Evolutionary conservation across 1,139 yeast species (phyloP).

Genomic region (Saccharomycopsis crataegensis): DNA sequence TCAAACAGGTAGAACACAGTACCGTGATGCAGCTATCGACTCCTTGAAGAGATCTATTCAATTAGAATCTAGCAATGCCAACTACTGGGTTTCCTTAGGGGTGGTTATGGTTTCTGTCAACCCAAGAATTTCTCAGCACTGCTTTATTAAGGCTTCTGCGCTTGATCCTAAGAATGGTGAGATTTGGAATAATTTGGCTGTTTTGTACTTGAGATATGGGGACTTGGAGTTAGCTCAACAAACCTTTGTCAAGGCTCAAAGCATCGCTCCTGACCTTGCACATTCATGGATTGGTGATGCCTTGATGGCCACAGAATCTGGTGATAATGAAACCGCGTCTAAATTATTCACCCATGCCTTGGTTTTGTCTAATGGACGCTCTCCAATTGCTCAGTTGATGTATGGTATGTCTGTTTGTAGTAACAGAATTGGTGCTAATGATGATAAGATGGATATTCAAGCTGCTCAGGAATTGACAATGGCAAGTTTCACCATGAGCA

Average conservation of each 20-base stretch:
- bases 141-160: constrained; percentile 75
- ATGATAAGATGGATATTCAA: constrained; percentile 46
- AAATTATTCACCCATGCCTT: constrained; percentile 70
- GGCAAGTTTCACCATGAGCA: constrained; percentile 66
- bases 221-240: constrained; percentile 70
- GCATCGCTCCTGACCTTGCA: constrained; percentile 70
- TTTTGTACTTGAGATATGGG: constrained; percentile 59
- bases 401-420: constrained; percentile 54
- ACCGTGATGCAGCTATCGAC: constrained; percentile 45
- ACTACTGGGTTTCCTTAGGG: constrained; percentile 81
- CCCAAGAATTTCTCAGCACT: constrained; percentile 80
- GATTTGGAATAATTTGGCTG: constrained; percentile 79
- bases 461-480: constrained; percentile 59
- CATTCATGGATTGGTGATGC: constrained; percentile 91
- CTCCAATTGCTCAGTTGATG: constrained; percentile 63
- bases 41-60: constrained; percentile 61
- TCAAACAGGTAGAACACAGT: constrained; percentile 27
- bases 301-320: constrained; percentile 51
- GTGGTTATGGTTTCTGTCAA: constrained; percentile 53
- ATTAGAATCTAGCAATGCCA: constrained; percentile 60
- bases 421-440: constrained; percentile 31
- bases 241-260: constrained; percentile 68
- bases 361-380: constrained; percentile 64
- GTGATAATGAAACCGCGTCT: constrained; percentile 44
- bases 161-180: constrained; percentile 60